These are phyloP conservation scores for Apiospora phragmitis DNA, from an alignment of 2,329 filamentous ascomycete genomes.

Conservation along the genomic window DNA sequence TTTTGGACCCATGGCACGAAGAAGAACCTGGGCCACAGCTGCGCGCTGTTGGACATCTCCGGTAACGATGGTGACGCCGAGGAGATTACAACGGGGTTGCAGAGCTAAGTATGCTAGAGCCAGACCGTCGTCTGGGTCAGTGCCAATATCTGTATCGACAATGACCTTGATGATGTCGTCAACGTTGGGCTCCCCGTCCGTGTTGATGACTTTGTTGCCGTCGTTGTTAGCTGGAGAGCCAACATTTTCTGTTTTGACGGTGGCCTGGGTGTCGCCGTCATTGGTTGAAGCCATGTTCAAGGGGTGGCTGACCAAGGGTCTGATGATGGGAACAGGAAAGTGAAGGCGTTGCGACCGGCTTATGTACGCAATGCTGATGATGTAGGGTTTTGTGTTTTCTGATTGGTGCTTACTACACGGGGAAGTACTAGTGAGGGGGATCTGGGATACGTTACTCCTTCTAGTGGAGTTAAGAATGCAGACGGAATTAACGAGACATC, in stretches of 20 bases:
- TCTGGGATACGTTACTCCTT: neutral
- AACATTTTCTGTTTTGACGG: neutral
- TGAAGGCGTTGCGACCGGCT: neutral
- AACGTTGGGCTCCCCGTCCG: neutral
- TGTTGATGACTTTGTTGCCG: neutral
- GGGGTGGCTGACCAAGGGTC: neutral
- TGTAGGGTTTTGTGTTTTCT: neutral
- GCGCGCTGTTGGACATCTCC: constrained; percentile 14
- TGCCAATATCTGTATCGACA: constrained; percentile 18
- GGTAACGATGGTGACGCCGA: constrained; percentile 16
- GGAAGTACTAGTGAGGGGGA: neutral
- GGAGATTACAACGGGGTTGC: constrained; percentile 16
- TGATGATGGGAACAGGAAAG: neutral
- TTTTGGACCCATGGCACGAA: neutral
- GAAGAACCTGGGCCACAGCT: constrained; percentile 13
- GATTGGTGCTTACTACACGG: neutral
- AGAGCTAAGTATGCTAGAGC: constrained; percentile 15
- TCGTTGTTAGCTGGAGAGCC: neutral
- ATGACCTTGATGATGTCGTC: constrained; percentile 15
- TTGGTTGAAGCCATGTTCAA: neutral
- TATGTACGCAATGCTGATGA: neutral
- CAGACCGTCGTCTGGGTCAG: constrained; percentile 16
- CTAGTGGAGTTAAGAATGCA: neutral
- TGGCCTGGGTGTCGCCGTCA: neutral
- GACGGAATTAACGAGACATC: neutral